phyloP scores from a whole-genome alignment of 352 stramenopile genomes.

The Pythium chondricola region DNA sequence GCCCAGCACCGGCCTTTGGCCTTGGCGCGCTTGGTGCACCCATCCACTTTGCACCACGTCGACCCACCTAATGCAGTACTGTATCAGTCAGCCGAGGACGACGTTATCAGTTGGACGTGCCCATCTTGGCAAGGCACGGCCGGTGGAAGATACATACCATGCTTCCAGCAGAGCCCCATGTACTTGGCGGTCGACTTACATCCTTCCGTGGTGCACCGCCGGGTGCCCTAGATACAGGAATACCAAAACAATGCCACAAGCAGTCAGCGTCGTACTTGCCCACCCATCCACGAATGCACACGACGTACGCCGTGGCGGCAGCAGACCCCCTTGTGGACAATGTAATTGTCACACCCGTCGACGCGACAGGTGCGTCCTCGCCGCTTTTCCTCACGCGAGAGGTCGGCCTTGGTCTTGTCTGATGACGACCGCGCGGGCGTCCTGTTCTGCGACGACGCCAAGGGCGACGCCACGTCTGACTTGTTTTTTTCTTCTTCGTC shows the following conservation, averaged over 20 bases:
- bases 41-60: constrained; percentile 19
- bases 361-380: constrained; percentile 22
- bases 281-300: no score
- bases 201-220: constrained; percentile 29
- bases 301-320: constrained; percentile 31
- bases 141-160: constrained; percentile 17
- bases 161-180: constrained; percentile 41
- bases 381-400: constrained; percentile 5
- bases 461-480: background rate
- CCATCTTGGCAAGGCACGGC: constrained; percentile 19
- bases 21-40: constrained; percentile 20
- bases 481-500: background rate
- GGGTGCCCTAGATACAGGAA: constrained; percentile 25
- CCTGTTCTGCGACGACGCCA: no score
- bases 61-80: constrained; percentile 11
- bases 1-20: constrained; percentile 18
- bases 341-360: constrained; percentile 35
- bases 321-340: constrained; percentile 33
- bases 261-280: no score
- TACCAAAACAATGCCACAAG: background rate
- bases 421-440: background rate
- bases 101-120: constrained; percentile 9
- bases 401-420: background rate
- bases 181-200: constrained; percentile 36
- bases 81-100: background rate